Conservation (phyloP, 2,329 filamentous ascomycete species). For the Paecilomyces niveus region DNA sequence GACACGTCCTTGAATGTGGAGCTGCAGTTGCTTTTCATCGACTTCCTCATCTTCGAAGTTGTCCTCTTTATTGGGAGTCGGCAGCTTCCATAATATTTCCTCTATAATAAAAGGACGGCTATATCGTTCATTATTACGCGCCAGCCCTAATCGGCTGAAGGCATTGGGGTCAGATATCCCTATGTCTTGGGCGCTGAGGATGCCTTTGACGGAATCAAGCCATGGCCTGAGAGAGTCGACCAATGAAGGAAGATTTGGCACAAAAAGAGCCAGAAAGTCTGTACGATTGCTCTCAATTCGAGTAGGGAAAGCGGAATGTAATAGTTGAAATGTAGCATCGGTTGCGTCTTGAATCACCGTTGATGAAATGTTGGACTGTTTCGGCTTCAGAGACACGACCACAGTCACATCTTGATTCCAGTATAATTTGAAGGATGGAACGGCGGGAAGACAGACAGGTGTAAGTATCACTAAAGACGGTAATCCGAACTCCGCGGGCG, state of each 20-base stretch:
- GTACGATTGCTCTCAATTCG: conserved; percentile 8
- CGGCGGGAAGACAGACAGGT: conserved; percentile 14
- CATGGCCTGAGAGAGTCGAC: conserved; percentile 8
- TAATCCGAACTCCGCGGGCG: conserved; percentile 5
- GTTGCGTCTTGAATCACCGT: conserved; percentile 6
- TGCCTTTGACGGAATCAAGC: conserved; percentile 11
- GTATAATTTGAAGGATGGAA: conserved; percentile 18
- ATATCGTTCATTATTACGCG: conserved; percentile 8
- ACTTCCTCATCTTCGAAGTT: not conserved
- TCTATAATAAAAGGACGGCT: conserved; percentile 13
- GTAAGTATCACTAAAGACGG: conserved; percentile 17
- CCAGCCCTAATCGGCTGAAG: conserved; percentile 11
- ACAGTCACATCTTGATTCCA: conserved; percentile 20
- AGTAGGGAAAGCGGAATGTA: conserved; percentile 13
- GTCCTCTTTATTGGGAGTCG: not conserved
- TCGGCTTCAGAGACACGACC: conserved; percentile 10
- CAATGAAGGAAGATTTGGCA: conserved; percentile 7
- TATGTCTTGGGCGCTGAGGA: conserved; percentile 1
- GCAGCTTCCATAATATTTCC: conserved; percentile 8
- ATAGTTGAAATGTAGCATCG: conserved; percentile 11
- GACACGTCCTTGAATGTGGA: conserved; percentile 17
- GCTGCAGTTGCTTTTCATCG: conserved; percentile 8
- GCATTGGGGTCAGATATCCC: not conserved
- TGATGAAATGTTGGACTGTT: not conserved
- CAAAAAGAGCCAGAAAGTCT: conserved; percentile 16